Evolutionary conservation across 2,329 filamentous ascomycete genomes (phyloP), one percentile per base, ranked within the genome.

Genomic region (Sporothrix pallida): DNA sequence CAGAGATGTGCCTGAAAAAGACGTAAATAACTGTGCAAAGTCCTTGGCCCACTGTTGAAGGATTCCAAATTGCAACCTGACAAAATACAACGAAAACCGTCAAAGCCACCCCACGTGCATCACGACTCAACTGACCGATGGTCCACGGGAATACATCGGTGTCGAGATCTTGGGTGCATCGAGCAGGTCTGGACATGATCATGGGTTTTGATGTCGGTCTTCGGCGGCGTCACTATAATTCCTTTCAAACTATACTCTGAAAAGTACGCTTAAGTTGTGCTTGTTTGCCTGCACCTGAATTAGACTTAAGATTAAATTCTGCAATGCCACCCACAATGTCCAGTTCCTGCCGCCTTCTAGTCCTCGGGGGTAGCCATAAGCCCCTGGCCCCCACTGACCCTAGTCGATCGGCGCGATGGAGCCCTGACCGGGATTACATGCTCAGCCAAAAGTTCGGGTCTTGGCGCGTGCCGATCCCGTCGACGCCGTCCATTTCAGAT

Each of bases 231-330:
- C 56, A 58, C 12, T 58, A 6, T 58, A 9, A 31, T 15, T 56
- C 52, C 52, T 54, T 54, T 20, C 52, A 20, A 8, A 23, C 26
- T 1, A 31, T 31, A 58, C 5, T 37, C 52, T 5, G 4, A 15
- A 13, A 31, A 2, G 9, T 58, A 58, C 13, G 23, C 23, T 31
- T 31, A 15, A 7, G 13, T 58, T 54, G n/a, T 20, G 20, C 1
- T 9, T 10, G n/a, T 20, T 20, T 17, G 3, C 56, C 20, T 23
- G 12, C 23, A 23, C 23, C 15, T 3, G 23, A 31, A 31, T 58
- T 58, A 31, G 23, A 31, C 23, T 58, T 58, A 58, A 58, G 56
- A 58, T 58, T 31, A 58, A 37, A 58, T 31, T 58, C 56, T 58
- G 56, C 56, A 58, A 58, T 58, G 56, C 56, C 56, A 58, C 56